Base-by-base conservation (phyloP, 768 basidiomycete genomes). In the Lentinula guzmanii region DNA sequence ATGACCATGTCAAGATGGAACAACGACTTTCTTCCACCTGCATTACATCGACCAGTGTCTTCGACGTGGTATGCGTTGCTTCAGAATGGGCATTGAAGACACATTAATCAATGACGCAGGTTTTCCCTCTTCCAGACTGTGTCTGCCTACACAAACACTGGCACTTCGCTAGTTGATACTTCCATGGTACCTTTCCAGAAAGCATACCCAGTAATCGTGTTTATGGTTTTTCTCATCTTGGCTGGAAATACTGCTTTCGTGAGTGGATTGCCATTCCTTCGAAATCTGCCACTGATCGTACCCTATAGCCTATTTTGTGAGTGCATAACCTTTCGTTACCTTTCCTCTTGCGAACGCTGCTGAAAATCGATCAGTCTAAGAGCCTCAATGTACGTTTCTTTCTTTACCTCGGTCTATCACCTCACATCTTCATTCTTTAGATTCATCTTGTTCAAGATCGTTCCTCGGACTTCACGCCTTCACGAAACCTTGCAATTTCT, bases 241-340 rank as follows among this genome's bases (percentile, higher is more conserved):
- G 94, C 93, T 53, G 96, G 96, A 9, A 98, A 98, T 70, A 97
- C 95, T 48, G 89, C 85, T 24, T 96, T 93, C 68, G 95, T 96
- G 67, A 80, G 93, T 88, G 5, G 4, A 4, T 42, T 52, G 34
- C 51, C 51, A 39, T 46, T 45, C 48, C 10, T 34, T 63, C 16
- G 42, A 34, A 46, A 15, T 61, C 46, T 2, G 16, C 50, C 51
- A 61, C 6, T 60, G 33, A 63, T 34, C 5, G 28, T 48, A 54
- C 50, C 58, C 55, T 9, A 24, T 65, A 94, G 92, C 93, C 93
- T 46, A 80, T 95, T 62, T 87, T 95, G 94, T 96, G 71, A 76
- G 93, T 79, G 3, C 18, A 42, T 43, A 8, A 67, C 31, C 48
- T 28, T 10, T 0, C 24, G 6, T n/a, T 13, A 39, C 34, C 56